phyloP scores from a whole-genome alignment of 352 stramenopile species.

The Phytophthora crassamura region DNA sequence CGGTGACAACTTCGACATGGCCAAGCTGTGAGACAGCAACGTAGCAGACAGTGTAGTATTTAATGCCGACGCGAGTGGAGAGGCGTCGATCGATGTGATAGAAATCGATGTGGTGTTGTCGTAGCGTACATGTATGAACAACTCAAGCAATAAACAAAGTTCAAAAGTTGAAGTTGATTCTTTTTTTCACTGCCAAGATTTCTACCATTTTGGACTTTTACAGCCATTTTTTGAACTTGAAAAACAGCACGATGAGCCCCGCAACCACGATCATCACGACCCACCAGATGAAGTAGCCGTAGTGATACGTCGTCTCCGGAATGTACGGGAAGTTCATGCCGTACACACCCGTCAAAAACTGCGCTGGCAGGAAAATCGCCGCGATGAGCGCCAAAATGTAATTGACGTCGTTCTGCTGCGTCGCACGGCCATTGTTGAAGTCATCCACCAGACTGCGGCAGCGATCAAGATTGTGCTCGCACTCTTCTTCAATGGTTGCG shows the following conservation, averaged over 20 bases:
- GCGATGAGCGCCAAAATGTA: constrained; percentile 80
- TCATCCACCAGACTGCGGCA: constrained; percentile 71
- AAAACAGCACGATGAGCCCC: constrained; percentile 49
- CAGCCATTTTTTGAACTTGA: constrained; percentile 71
- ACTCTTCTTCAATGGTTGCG: constrained; percentile 72
- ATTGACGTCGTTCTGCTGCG: constrained; percentile 74
- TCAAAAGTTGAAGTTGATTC: not conserved
- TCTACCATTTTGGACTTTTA: constrained; percentile 16
- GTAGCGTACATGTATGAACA: constrained; percentile 14
- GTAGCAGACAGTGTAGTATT: constrained; percentile 24
- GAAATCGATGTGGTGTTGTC: constrained; percentile 29
- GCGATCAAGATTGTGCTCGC: constrained; percentile 72
- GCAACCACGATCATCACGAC: constrained; percentile 51
- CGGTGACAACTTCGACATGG: constrained; percentile 32
- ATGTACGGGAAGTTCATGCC: constrained; percentile 91
- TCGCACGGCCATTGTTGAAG: constrained; percentile 62
- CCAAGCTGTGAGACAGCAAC: constrained; percentile 25
- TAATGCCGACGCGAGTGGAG: constrained; percentile 23
- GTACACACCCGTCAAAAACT: constrained; percentile 86
- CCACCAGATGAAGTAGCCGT: constrained; percentile 86
- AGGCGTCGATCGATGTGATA: constrained; percentile 31
- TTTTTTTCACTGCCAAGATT: not conserved
- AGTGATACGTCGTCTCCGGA: constrained; percentile 67
- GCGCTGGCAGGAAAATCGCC: constrained; percentile 78
- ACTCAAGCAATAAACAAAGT: constrained; percentile 24